These are phyloP conservation scores for Poronia punctata DNA, from an alignment of 495 filamentous ascomycete species.

Conservation along the genomic window DNA sequence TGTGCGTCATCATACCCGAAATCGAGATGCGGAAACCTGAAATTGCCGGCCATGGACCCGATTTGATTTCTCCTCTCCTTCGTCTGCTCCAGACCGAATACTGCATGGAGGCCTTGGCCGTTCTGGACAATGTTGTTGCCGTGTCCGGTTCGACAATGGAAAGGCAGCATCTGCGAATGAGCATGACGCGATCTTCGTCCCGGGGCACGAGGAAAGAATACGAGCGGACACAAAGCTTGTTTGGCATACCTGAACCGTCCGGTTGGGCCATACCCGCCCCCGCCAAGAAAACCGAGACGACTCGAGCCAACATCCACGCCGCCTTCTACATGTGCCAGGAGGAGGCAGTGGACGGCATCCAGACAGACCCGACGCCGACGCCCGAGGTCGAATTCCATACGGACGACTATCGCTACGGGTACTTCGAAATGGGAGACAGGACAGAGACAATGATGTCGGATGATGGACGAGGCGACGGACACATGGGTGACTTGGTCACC, in stretches of 20 bases:
- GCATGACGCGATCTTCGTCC: constrained; percentile 78
- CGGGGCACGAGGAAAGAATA: constrained; percentile 86
- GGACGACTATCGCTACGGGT: constrained; percentile 79
- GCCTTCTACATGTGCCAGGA: constrained; percentile 83
- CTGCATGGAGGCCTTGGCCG: constrained; percentile 82
- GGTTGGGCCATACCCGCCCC: constrained; percentile 97
- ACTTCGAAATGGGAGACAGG: constrained; percentile 58
- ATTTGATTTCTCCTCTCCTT: constrained; percentile 89
- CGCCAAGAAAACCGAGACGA: constrained; percentile 75
- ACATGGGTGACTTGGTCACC: constrained; percentile 77
- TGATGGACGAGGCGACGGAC: constrained; percentile 61
- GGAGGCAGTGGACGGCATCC: constrained; percentile 38
- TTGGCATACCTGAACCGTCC: constrained; percentile 90
- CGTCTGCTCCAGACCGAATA: constrained; percentile 88
- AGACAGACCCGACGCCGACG: constrained; percentile 62
- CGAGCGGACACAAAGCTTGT: constrained; percentile 86
- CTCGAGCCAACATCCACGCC: constrained; percentile 87
- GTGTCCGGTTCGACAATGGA: constrained; percentile 92
- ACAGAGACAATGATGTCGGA: constrained; percentile 91
- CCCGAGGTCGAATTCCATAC: constrained; percentile 87
- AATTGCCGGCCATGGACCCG: constrained; percentile 84
- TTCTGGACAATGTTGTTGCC: constrained; percentile 89
- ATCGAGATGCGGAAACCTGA: constrained; percentile 91
- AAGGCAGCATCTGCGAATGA: constrained; percentile 91
- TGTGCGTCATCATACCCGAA: constrained; percentile 77